Evolutionary conservation across 306 rosid genomes (phyloP).

Genomic region (Cercis canadensis): DNA sequence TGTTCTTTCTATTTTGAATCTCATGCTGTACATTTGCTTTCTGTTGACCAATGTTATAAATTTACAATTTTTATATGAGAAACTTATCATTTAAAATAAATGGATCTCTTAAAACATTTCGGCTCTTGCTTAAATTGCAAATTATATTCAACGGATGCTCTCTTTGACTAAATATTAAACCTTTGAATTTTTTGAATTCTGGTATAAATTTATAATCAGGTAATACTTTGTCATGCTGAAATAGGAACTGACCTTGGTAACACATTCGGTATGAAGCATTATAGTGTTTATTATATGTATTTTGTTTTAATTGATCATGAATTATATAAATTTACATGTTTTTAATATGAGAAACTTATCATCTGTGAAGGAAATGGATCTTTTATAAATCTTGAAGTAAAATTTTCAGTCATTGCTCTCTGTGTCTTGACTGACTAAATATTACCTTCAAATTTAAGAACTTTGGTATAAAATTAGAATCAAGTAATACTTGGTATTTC

Average conservation of each 20-base stretch:
- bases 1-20: not conserved
- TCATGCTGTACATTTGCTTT: no score
- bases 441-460: not conserved
- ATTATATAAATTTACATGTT: not conserved
- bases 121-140: not conserved
- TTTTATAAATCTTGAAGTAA: no score
- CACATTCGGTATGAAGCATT: constrained; percentile 47
- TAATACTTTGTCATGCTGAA: constrained; percentile 30
- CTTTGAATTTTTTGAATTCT: not conserved
- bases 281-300: not conserved
- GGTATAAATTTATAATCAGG: no score
- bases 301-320: no score
- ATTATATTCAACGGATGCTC: constrained; percentile 13
- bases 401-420: no score
- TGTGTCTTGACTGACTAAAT: no score
- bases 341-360: not conserved
- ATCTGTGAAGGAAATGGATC: not conserved
- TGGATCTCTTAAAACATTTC: not conserved
- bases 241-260: constrained; percentile 57
- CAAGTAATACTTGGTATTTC: not conserved
- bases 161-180: not conserved
- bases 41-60: not conserved
- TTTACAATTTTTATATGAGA: not conserved
- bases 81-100: not conserved
- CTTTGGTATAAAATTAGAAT: not conserved